These are phyloP conservation scores for Rhizoclosmatium globosum DNA, from an alignment of 192 early-diverging fungal genomes.

Conservation along the genomic window DNA sequence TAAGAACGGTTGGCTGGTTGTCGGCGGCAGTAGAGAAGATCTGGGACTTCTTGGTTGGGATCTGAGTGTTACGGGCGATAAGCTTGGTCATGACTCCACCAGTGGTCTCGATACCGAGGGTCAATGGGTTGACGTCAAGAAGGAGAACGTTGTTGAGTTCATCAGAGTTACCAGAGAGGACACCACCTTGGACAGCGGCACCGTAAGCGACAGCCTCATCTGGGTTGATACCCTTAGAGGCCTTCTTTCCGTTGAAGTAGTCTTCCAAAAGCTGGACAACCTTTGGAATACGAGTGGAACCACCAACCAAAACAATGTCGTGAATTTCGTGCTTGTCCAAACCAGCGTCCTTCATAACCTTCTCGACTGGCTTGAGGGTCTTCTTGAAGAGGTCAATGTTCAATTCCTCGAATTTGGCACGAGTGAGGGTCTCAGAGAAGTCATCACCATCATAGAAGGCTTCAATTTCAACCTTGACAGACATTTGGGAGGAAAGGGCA, in stretches of 20 bases:
- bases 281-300: slow-evolving; percentile 99
- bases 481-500: slow-evolving; percentile 91
- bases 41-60: slow-evolving; percentile 98
- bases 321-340: slow-evolving; percentile 87
- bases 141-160: slow-evolving; percentile 71
- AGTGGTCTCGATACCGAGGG: slow-evolving; percentile 97
- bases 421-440: slow-evolving; percentile 92
- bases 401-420: slow-evolving; percentile 97
- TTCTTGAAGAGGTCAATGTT: slow-evolving; percentile 93
- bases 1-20: slow-evolving; percentile 96
- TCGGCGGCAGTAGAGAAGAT: slow-evolving; percentile 97
- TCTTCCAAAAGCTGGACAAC: slow-evolving; percentile 91
- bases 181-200: slow-evolving; percentile 95
- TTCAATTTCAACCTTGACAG: slow-evolving; percentile 92
- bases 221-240: slow-evolving; percentile 96
- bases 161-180: slow-evolving; percentile 68
- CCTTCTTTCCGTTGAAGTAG: slow-evolving; percentile 97
- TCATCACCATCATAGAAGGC: slow-evolving; percentile 87
- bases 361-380: slow-evolving; percentile 93
- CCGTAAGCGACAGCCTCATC: slow-evolving; percentile 99
- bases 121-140: slow-evolving; percentile 95
- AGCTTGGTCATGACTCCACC: slow-evolving; percentile 97
- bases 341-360: slow-evolving; percentile 90
- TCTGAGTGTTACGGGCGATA: slow-evolving; percentile 90
- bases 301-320: slow-evolving; percentile 97